These are phyloP conservation scores for Chiua sp. DNA, from an alignment of 1,284 basidiomycete species.

Conservation along the genomic window DNA sequence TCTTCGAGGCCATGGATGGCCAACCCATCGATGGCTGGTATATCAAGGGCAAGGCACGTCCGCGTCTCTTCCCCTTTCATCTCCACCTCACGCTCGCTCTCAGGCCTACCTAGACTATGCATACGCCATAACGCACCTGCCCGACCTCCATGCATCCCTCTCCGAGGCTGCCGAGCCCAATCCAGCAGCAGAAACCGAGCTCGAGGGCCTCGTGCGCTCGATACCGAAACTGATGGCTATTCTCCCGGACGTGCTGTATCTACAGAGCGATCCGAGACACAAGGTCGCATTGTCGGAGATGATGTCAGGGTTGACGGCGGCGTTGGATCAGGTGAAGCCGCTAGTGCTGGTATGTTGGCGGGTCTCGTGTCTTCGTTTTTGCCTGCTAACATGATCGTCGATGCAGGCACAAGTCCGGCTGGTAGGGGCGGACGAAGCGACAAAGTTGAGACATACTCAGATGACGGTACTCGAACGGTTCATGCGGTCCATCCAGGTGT, in stretches of 20 bases:
- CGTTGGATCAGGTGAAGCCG: conserved; percentile 64
- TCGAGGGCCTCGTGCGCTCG: conserved; percentile 63
- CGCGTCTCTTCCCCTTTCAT: conserved; percentile 3
- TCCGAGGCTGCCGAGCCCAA: conserved; percentile 50
- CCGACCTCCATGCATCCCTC: conserved; percentile 56
- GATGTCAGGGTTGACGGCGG: conserved; percentile 64
- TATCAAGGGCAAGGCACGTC: conserved; percentile 77
- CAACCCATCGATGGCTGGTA: conserved; percentile 77
- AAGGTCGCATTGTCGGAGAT: conserved; percentile 76
- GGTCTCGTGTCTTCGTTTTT: background rate
- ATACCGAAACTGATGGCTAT: conserved; percentile 73
- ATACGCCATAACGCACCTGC: conserved; percentile 65
- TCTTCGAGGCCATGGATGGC: conserved; percentile 75
- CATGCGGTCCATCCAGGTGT: conserved; percentile 43
- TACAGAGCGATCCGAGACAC: conserved; percentile 63
- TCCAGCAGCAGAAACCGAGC: conserved; percentile 52
- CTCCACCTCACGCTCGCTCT: conserved; percentile 12
- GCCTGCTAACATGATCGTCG: conserved; percentile 2
- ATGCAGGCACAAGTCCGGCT: conserved; percentile 47
- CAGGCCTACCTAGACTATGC: conserved; percentile 76
- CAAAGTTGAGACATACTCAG: conserved; percentile 58
- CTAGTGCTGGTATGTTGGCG: conserved; percentile 58
- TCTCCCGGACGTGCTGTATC: conserved; percentile 70
- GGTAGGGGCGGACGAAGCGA: conserved; percentile 51
- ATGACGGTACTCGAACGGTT: conserved; percentile 53